These are phyloP conservation scores for Hemileccinum impolitum DNA, from an alignment of 768 basidiomycete genomes.

Conservation along the genomic window DNA sequence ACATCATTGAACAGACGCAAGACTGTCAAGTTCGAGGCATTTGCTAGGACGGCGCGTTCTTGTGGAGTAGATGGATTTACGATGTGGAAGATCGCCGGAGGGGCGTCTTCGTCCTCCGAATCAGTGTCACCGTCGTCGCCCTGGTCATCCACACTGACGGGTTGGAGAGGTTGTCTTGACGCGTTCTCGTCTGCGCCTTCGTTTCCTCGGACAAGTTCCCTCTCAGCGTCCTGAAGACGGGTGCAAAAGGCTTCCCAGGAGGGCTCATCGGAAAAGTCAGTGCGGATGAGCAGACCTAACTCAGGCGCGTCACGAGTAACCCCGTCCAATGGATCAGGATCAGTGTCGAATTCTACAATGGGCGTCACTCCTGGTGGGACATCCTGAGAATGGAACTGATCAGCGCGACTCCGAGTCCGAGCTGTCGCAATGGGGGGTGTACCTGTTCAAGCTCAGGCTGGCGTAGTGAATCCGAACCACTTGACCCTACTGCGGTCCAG, in stretches of 20 bases:
- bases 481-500: conserved; percentile 36
- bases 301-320: conserved; percentile 43
- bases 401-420: neutral
- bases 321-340: conserved; percentile 55
- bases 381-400: conserved; percentile 14
- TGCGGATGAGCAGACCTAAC: conserved; percentile 65
- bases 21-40: conserved; percentile 62
- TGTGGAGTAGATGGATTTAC: conserved; percentile 43
- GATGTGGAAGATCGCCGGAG: conserved; percentile 49
- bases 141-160: conserved; percentile 19
- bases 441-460: neutral
- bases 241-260: conserved; percentile 59
- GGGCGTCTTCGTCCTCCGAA: conserved; percentile 31
- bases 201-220: conserved; percentile 41
- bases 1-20: conserved; percentile 73
- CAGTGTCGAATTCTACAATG: conserved; percentile 30
- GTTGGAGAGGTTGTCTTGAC: conserved; percentile 18
- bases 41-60: conserved; percentile 40
- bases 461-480: conserved; percentile 11
- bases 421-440: neutral
- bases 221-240: conserved; percentile 53
- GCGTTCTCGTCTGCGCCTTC: conserved; percentile 26
- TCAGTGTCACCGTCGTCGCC: conserved; percentile 22
- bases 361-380: conserved; percentile 13
- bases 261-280: conserved; percentile 65